phyloP scores from a whole-genome alignment of 2,329 filamentous ascomycete genomes.

The Colletotrichum sp. region DNA sequence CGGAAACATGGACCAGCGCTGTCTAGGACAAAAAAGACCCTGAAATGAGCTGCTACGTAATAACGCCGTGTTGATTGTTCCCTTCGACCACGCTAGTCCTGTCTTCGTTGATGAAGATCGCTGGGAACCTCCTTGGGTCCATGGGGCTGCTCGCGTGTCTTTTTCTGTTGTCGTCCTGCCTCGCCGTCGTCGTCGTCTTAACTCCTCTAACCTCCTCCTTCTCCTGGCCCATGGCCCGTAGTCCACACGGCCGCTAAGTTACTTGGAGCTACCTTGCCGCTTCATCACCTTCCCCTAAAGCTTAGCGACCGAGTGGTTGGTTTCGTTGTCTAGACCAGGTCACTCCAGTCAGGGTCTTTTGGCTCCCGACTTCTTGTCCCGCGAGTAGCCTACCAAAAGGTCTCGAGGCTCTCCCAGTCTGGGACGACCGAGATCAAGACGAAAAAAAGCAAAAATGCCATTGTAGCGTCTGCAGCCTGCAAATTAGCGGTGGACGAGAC shows the following conservation, averaged over 20 bases:
- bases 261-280: background rate
- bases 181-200: background rate
- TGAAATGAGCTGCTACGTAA: conserved; percentile 18
- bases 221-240: background rate
- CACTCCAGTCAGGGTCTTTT: background rate
- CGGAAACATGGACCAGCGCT: conserved; percentile 3
- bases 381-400: background rate
- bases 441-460: conserved; percentile 2
- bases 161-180: background rate
- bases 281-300: background rate
- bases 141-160: conserved; percentile 11
- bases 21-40: conserved; percentile 6
- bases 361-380: background rate
- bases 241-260: conserved; percentile 1
- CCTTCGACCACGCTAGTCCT: background rate
- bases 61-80: background rate
- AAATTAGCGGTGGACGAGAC: conserved; percentile 12
- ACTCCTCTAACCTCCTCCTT: background rate
- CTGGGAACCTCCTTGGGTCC: conserved; percentile 1
- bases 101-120: conserved; percentile 4
- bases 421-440: background rate
- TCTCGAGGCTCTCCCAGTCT: background rate
- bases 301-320: background rate
- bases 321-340: background rate
- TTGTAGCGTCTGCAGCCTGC: background rate